phyloP scores from a whole-genome alignment of 2,329 filamentous ascomycete species.

The Paecilomyces fulvus region DNA sequence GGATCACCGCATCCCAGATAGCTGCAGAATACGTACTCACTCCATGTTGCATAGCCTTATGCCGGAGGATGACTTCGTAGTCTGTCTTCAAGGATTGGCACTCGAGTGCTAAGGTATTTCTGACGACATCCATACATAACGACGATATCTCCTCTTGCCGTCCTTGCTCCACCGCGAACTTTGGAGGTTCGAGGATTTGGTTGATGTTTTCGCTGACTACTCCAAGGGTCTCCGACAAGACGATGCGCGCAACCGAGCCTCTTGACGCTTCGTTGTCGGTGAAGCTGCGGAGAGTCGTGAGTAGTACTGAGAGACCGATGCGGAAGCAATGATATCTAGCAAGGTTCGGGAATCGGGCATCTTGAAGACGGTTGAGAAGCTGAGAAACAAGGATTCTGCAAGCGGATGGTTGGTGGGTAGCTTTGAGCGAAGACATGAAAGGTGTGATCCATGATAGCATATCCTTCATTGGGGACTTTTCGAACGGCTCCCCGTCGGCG shows the following conservation, averaged over 20 bases:
- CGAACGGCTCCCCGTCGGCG: constrained; percentile 43
- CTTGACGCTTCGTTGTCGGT: constrained; percentile 38
- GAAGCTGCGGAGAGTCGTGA: constrained; percentile 40
- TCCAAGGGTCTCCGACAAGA: constrained; percentile 40
- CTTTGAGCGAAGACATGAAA: constrained; percentile 68
- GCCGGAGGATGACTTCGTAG: constrained; percentile 55
- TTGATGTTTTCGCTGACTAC: constrained; percentile 43
- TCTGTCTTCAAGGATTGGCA: constrained; percentile 62
- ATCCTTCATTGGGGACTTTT: constrained; percentile 49
- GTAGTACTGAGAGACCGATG: constrained; percentile 36
- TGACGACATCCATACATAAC: constrained; percentile 56
- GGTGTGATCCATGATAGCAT: constrained; percentile 70
- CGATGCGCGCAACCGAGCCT: constrained; percentile 39
- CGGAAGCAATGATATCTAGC: constrained; percentile 40
- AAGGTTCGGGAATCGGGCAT: constrained; percentile 30
- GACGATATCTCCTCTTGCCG: constrained; percentile 46
- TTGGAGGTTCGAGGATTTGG: constrained; percentile 50
- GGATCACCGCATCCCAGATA: constrained; percentile 70
- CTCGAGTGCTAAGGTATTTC: constrained; percentile 60
- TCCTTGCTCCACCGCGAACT: constrained; percentile 38
- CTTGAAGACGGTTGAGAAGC: constrained; percentile 54
- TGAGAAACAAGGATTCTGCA: constrained; percentile 71
- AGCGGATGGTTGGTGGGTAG: constrained; percentile 67
- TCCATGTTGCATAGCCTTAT: constrained; percentile 56
- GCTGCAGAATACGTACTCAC: constrained; percentile 61